Percentiles rank a stretch among this genome's conserved stretches.
Evolutionary conservation across 495 filamentous ascomycete genomes (phyloP).

Genomic region (Sordaria brevicollis): DNA sequence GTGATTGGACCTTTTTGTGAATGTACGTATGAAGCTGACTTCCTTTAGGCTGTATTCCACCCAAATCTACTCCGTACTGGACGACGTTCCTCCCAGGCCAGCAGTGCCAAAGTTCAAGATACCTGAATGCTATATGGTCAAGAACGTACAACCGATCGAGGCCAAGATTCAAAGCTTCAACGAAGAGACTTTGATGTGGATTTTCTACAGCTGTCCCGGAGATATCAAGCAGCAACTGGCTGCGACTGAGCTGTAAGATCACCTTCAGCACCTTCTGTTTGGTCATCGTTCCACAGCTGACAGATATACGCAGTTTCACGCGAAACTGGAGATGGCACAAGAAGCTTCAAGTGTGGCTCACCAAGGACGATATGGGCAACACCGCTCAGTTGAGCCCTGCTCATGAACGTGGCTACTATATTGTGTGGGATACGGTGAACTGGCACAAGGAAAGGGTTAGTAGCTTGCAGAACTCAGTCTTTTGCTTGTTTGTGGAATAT

Average conservation of each 20-base stretch:
- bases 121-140: slow-evolving; percentile 78
- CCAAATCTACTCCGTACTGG: slow-evolving; percentile 55
- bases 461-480: slow-evolving; percentile 4
- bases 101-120: slow-evolving; percentile 68
- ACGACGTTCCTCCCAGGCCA: slow-evolving; percentile 56
- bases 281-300: slow-evolving; percentile 6
- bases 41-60: slow-evolving; percentile 26
- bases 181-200: slow-evolving; percentile 86
- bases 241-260: slow-evolving; percentile 61
- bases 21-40: neutral
- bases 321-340: slow-evolving; percentile 94
- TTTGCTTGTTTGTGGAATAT: neutral
- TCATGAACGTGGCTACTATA: slow-evolving; percentile 77
- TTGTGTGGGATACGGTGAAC: slow-evolving; percentile 73
- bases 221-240: slow-evolving; percentile 80
- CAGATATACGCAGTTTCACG: slow-evolving; percentile 24
- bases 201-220: slow-evolving; percentile 83
- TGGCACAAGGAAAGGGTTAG: slow-evolving; percentile 79
- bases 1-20: neutral
- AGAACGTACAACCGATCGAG: slow-evolving; percentile 72
- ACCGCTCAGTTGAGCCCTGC: slow-evolving; percentile 56
- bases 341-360: slow-evolving; percentile 79
- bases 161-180: slow-evolving; percentile 72
- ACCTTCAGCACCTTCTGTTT: neutral
- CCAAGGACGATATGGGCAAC: slow-evolving; percentile 68